These are phyloP conservation scores for Eutrema salsugineum DNA, from an alignment of 441 rosid genomes.

Conservation along the genomic window DNA sequence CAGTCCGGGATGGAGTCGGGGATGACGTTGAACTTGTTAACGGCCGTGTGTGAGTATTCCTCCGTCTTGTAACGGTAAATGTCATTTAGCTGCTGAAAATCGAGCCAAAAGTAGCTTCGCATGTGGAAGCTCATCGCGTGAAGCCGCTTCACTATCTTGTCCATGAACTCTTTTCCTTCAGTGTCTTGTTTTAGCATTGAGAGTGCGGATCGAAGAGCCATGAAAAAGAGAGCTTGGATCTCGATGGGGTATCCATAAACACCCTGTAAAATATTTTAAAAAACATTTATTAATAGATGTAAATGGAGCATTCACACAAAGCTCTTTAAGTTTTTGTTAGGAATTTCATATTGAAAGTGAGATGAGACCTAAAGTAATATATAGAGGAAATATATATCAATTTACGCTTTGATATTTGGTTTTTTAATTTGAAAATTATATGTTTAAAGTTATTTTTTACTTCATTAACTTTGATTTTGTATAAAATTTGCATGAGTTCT, in stretches of 20 bases:
- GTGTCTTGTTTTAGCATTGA: slow-evolving; percentile 6
- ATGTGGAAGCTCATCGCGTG: slow-evolving; percentile 53
- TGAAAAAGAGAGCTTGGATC: slow-evolving; percentile 5
- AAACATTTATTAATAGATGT: background rate
- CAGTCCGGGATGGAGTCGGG: slow-evolving; percentile 33
- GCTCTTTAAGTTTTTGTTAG: background rate
- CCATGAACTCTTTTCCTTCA: slow-evolving; percentile 50
- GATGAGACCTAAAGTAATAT: background rate
- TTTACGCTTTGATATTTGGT: too few species aligned
- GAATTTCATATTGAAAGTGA: background rate
- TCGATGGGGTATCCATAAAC: background rate
- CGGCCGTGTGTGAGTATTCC: slow-evolving; percentile 33
- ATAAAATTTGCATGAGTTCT: too few species aligned
- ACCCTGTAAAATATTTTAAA: slow-evolving; percentile 6
- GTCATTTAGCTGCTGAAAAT: slow-evolving; percentile 28
- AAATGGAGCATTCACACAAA: background rate
- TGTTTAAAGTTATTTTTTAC: too few species aligned
- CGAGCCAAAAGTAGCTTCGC: slow-evolving; percentile 49
- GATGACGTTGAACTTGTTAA: slow-evolving; percentile 51
- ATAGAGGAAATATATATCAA: too few species aligned
- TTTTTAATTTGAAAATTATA: too few species aligned
- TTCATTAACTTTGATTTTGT: too few species aligned
- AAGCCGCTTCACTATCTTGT: slow-evolving; percentile 43
- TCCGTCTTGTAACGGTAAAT: slow-evolving; percentile 15
- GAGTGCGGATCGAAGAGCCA: background rate